phyloP scores from a whole-genome alignment of 2,329 filamentous ascomycete genomes.

The Pseudofabraea citricarpa region DNA sequence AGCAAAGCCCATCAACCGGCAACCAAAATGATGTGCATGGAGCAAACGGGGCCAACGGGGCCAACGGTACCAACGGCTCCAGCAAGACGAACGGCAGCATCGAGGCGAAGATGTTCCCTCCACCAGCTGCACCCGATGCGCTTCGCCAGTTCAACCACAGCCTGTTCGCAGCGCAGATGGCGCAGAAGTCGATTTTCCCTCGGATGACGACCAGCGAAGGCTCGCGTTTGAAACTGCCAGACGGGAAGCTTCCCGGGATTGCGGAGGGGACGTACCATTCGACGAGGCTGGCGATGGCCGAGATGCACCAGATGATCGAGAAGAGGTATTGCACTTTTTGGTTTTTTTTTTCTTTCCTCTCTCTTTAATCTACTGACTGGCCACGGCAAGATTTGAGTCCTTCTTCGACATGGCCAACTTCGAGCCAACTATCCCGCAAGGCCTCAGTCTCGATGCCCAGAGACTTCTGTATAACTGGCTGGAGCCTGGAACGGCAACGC shows the following conservation, averaged over 20 bases:
- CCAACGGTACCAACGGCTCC: too few relatives aligned
- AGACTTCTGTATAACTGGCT: conserved; percentile 1
- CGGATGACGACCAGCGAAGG: not conserved
- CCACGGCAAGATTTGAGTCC: not conserved
- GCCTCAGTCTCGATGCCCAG: not conserved
- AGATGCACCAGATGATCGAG: not conserved
- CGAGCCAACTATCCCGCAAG: not conserved
- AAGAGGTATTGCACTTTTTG: not conserved
- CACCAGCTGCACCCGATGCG: not conserved
- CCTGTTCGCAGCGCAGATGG: not conserved
- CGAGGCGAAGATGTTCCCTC: too few relatives aligned
- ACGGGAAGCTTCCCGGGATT: not conserved
- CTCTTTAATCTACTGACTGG: not conserved
- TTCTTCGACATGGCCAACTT: not conserved
- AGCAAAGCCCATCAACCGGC: too few relatives aligned
- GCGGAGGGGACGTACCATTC: not conserved
- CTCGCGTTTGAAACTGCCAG: not conserved
- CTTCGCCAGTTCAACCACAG: not conserved
- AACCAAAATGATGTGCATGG: too few relatives aligned
- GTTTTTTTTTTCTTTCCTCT: not conserved
- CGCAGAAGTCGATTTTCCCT: not conserved
- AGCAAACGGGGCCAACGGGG: too few relatives aligned
- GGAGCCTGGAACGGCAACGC: conserved; percentile 2
- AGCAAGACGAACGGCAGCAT: too few relatives aligned
- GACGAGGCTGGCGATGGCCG: not conserved